Conservation (phyloP, 768 basidiomycete species). For the Clitopilus hobsonii region DNA sequence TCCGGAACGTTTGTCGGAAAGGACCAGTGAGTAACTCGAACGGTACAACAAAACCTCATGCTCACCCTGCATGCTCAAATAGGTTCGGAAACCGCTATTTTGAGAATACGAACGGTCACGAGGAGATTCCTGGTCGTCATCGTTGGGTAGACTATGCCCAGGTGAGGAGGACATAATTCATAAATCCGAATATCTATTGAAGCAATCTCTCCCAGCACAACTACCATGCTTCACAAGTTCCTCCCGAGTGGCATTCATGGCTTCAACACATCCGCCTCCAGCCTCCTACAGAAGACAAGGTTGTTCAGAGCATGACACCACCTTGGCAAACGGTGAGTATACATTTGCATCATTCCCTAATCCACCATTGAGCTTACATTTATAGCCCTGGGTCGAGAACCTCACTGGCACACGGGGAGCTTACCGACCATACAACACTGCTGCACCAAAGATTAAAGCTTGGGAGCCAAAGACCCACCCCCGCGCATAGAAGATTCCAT, state of each 20-base stretch:
- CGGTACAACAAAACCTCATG: slow-evolving; percentile 3
- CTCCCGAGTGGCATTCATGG: slow-evolving; percentile 98
- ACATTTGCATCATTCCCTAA: background rate
- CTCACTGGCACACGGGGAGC: slow-evolving; percentile 91
- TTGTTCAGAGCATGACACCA: slow-evolving; percentile 65
- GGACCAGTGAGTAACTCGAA: slow-evolving; percentile 65
- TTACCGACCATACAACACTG: slow-evolving; percentile 87
- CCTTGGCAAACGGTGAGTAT: slow-evolving; percentile 73
- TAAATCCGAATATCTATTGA: too few species aligned
- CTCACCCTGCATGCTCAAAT: slow-evolving; percentile 5
- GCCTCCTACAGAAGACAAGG: slow-evolving; percentile 69
- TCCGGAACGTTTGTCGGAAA: slow-evolving; percentile 69
- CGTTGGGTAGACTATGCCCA: slow-evolving; percentile 95
- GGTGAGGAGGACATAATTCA: slow-evolving; percentile 37
- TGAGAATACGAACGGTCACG: slow-evolving; percentile 83
- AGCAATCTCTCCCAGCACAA: slow-evolving; percentile 74
- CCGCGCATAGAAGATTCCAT: slow-evolving; percentile 27
- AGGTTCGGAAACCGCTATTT: slow-evolving; percentile 95
- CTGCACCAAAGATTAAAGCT: slow-evolving; percentile 69
- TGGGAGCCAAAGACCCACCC: slow-evolving; percentile 76
- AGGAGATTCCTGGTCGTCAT: slow-evolving; percentile 92
- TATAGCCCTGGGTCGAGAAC: slow-evolving; percentile 80
- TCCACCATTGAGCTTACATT: background rate
- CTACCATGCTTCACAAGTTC: slow-evolving; percentile 89
- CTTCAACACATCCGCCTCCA: slow-evolving; percentile 83